These are phyloP conservation scores for Arthromyces matolae DNA, from an alignment of 768 basidiomycete species.

Conservation along the genomic window DNA sequence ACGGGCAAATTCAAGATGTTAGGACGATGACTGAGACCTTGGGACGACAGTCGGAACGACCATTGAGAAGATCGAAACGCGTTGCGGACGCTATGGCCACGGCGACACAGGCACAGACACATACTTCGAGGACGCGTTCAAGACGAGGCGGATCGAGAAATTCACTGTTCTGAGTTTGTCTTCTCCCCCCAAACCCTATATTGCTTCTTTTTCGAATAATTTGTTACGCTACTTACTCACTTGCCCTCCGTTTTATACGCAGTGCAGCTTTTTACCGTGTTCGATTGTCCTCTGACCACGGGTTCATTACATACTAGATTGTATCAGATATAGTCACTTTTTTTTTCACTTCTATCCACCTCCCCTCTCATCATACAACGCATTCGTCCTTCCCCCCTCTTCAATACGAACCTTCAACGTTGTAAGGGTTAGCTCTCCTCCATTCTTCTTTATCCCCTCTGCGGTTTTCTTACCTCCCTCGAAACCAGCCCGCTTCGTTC, in stretches of 20 bases:
- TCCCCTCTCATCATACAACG: conserved; percentile 1
- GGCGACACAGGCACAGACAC: conserved; percentile 45
- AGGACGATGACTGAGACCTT: too few relatives aligned
- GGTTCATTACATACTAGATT: conserved; percentile 19
- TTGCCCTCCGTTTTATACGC: conserved; percentile 4
- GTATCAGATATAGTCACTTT: conserved; percentile 32
- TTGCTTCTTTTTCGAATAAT: conserved; percentile 4
- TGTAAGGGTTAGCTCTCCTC: neutral
- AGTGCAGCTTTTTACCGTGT: conserved; percentile 12
- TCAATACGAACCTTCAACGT: conserved; percentile 2
- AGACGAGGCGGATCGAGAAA: conserved; percentile 39
- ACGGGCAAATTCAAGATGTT: neutral
- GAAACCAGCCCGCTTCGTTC: too few relatives aligned
- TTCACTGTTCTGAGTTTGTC: conserved; percentile 31
- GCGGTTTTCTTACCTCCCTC: neutral
- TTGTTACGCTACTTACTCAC: conserved; percentile 10
- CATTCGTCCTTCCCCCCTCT: neutral
- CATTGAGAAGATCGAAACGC: conserved; percentile 61
- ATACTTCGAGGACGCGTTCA: conserved; percentile 34
- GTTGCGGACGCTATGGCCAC: conserved; percentile 58
- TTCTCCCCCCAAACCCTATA: conserved; percentile 6
- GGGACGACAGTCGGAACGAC: conserved; percentile 31
- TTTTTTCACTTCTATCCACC: neutral
- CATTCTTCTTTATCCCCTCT: neutral
- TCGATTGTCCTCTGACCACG: conserved; percentile 5